These are phyloP conservation scores for Cercospora citrullina DNA, from an alignment of 2,329 filamentous ascomycete species.

Conservation along the genomic window DNA sequence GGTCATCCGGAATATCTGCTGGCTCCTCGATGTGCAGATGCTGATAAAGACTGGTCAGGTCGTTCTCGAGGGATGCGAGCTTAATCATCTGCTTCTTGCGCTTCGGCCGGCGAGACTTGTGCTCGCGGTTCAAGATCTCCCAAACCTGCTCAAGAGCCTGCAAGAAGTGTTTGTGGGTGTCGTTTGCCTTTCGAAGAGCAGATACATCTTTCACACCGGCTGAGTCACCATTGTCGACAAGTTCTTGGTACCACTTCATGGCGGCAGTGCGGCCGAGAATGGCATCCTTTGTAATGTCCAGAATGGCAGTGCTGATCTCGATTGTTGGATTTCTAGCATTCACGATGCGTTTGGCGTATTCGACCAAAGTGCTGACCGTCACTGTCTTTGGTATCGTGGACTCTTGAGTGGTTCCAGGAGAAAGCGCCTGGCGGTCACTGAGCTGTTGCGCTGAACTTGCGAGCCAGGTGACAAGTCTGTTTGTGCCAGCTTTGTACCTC, in stretches of 20 bases:
- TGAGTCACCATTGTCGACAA: not conserved
- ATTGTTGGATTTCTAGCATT: not conserved
- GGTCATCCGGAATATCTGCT: not conserved
- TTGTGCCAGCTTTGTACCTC: constrained; percentile 17
- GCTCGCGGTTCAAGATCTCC: constrained; percentile 9
- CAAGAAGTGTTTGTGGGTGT: constrained; percentile 8
- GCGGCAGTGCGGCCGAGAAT: not conserved
- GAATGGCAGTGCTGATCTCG: constrained; percentile 12
- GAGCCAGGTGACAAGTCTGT: constrained; percentile 11
- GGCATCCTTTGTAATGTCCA: constrained; percentile 9
- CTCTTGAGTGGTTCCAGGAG: not conserved
- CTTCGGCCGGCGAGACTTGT: constrained; percentile 10
- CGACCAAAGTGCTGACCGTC: not conserved
- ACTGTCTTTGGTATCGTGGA: not conserved
- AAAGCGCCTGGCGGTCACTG: not conserved
- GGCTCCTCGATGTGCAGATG: constrained; percentile 11
- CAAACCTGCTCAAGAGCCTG: not conserved
- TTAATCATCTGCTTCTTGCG: constrained; percentile 15
- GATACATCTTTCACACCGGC: not conserved
- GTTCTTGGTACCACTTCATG: constrained; percentile 3
- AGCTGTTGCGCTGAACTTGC: not conserved
- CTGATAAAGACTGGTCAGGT: constrained; percentile 11
- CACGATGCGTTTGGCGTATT: constrained; percentile 2
- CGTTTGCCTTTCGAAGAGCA: not conserved
- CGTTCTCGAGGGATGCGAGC: not conserved